A percentile compares a stretch with the other conserved stretches of the same genome.
Conservation (phyloP, 2,329 filamentous ascomycete genomes). For the Gnomoniopsis smithogilvyi region DNA sequence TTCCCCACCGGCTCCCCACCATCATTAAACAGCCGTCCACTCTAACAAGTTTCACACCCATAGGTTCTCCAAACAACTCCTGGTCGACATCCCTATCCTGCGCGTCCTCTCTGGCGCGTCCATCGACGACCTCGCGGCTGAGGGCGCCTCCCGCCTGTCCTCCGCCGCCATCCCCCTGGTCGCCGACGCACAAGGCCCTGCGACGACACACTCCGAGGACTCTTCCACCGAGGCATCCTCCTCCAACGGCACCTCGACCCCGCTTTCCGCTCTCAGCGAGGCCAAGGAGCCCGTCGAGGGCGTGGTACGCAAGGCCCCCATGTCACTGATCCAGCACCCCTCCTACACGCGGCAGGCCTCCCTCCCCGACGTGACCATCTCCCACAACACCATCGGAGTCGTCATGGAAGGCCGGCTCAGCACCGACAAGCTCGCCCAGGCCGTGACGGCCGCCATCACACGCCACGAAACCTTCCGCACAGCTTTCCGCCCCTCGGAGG, state of each 20-base stretch:
- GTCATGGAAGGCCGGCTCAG: background rate
- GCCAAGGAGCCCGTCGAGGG: too few species aligned
- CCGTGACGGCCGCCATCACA: background rate
- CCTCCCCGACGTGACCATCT: slow-evolving; percentile 7
- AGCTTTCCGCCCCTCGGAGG: background rate
- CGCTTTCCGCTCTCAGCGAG: too few species aligned
- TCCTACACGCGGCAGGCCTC: too few species aligned
- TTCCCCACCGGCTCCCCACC: too few species aligned
- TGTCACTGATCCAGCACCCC: too few species aligned
- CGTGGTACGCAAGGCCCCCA: too few species aligned
- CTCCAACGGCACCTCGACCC: too few species aligned
- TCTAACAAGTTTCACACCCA: too few species aligned
- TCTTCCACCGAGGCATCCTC: too few species aligned
- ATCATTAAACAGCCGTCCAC: too few species aligned
- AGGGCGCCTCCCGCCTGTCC: background rate
- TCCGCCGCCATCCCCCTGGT: background rate
- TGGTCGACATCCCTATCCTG: background rate
- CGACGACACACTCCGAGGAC: too few species aligned
- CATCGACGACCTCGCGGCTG: background rate
- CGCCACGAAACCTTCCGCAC: slow-evolving; percentile 5
- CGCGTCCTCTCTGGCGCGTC: background rate
- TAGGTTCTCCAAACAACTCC: slow-evolving; percentile 1
- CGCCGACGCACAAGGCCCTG: too few species aligned
- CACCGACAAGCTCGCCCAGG: background rate
- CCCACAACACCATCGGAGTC: background rate